phyloP scores from a whole-genome alignment of 768 basidiomycete genomes.

The Rhodotorula paludigena region DNA sequence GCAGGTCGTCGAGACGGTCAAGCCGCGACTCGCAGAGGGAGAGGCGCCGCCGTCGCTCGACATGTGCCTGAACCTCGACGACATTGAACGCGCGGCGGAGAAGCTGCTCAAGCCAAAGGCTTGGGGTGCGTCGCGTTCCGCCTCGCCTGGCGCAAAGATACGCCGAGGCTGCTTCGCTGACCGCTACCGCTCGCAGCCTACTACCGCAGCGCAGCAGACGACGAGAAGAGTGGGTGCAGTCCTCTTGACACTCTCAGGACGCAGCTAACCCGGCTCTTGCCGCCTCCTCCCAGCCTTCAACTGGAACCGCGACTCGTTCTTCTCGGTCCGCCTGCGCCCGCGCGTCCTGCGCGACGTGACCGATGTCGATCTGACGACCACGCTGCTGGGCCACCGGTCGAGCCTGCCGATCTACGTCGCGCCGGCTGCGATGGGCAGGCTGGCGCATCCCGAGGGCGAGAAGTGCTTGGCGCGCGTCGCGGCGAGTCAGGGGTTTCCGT shows the following conservation, averaged over 20 bases:
- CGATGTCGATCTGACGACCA: slow-evolving; percentile 53
- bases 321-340: slow-evolving; percentile 79
- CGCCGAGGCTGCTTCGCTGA: not conserved
- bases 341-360: slow-evolving; percentile 81
- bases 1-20: slow-evolving; percentile 51
- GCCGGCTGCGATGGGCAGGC: slow-evolving; percentile 49
- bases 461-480: slow-evolving; percentile 45
- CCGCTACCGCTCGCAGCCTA: slow-evolving; percentile 53
- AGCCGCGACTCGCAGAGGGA: slow-evolving; percentile 40
- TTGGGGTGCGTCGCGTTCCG: slow-evolving; percentile 26
- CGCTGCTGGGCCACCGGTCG: slow-evolving; percentile 46
- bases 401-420: slow-evolving; percentile 49
- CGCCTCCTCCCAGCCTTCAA: not conserved
- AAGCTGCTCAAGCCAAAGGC: slow-evolving; percentile 34
- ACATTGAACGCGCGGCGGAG: slow-evolving; percentile 37
- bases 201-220: slow-evolving; percentile 80
- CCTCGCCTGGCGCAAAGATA: not conserved
- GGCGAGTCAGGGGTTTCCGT: slow-evolving; percentile 41
- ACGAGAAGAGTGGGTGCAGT: slow-evolving; percentile 51
- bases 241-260: too few species aligned
- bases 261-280: not conserved
- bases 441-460: slow-evolving; percentile 49
- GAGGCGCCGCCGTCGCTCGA: slow-evolving; percentile 58
- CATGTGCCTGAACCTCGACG: slow-evolving; percentile 39
- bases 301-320: slow-evolving; percentile 65